Conservation (phyloP, 208 protist genomes). For the Eutreptiella sp. region DNA sequence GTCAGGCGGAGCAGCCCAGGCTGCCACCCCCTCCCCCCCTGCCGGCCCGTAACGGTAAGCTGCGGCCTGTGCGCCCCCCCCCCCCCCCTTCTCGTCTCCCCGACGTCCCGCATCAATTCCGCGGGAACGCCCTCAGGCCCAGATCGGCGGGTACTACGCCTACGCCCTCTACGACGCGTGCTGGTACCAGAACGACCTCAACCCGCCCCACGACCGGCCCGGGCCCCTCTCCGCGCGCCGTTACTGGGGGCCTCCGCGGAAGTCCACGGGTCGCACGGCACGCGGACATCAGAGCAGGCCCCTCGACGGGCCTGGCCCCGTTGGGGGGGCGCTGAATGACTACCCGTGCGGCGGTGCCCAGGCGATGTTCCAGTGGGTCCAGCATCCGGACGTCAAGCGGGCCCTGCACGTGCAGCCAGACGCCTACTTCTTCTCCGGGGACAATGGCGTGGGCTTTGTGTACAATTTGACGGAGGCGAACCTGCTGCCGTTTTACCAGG, state of each 20-base stretch:
- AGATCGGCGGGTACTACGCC: constrained; percentile 25
- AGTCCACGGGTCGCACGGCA: no score
- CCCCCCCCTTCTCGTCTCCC: neutral
- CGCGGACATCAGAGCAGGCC: no score
- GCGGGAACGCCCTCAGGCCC: no score
- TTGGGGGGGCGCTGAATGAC: neutral
- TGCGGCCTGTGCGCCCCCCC: neutral
- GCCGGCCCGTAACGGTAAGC: no score
- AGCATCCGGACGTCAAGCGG: constrained; percentile 6
- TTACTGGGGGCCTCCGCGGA: no score
- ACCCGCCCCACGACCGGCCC: no score
- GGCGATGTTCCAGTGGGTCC: constrained; percentile 4
- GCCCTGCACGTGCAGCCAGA: constrained; percentile 11
- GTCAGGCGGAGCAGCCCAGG: no score
- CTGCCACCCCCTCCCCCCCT: no score
- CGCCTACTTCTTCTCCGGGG: constrained; percentile 26
- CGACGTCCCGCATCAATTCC: no score
- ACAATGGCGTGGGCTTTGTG: constrained; percentile 14
- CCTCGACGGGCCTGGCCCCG: no score
- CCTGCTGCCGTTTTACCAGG: constrained; percentile 7
- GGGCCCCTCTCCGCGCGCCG: no score
- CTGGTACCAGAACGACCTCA: constrained; percentile 1
- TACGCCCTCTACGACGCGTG: constrained; percentile 32
- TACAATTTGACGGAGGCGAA: constrained; percentile 4
- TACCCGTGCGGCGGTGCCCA: constrained; percentile 18